Percentiles rank a stretch among this genome's conserved stretches.
Evolutionary conservation across 2,329 filamentous ascomycete species (phyloP).

Genomic region (Penicillium sp.): DNA sequence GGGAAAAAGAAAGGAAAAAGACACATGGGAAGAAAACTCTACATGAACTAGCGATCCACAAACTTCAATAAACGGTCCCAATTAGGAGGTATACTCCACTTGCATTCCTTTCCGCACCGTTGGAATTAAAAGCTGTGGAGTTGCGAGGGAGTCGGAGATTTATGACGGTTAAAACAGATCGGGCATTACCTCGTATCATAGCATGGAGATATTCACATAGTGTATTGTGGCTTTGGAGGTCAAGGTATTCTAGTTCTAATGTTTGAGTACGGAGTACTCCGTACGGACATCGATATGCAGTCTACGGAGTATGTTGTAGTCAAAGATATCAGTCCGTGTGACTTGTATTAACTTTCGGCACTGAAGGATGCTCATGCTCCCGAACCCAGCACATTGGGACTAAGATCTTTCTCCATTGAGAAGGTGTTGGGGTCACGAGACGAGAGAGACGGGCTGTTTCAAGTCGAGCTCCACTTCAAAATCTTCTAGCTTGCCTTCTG

Average conservation of each 20-base stretch:
- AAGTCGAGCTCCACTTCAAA: constrained; percentile 10
- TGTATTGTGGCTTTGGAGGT: background rate
- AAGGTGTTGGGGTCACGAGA: constrained; percentile 11
- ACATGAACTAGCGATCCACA: constrained; percentile 17
- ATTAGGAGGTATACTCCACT: constrained; percentile 15
- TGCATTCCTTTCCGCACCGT: constrained; percentile 22
- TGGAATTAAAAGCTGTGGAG: constrained; percentile 21
- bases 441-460: constrained; percentile 14
- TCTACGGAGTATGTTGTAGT: too few relatives aligned
- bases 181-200: background rate
- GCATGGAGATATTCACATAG: background rate
- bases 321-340: background rate
- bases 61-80: constrained; percentile 24
- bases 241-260: background rate
- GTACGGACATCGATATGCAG: background rate
- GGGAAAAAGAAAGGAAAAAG: constrained; percentile 5
- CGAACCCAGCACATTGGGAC: background rate
- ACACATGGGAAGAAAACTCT: constrained; percentile 21
- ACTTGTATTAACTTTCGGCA: background rate
- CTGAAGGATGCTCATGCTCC: background rate
- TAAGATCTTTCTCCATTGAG: background rate
- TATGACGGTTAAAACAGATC: constrained; percentile 1
- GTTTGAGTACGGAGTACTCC: background rate
- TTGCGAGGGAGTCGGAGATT: constrained; percentile 2
- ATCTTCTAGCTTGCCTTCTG: constrained; percentile 18